Base-by-base conservation (phyloP, 257 asterid genomes). In the Paraleonurus japonicus region DNA sequence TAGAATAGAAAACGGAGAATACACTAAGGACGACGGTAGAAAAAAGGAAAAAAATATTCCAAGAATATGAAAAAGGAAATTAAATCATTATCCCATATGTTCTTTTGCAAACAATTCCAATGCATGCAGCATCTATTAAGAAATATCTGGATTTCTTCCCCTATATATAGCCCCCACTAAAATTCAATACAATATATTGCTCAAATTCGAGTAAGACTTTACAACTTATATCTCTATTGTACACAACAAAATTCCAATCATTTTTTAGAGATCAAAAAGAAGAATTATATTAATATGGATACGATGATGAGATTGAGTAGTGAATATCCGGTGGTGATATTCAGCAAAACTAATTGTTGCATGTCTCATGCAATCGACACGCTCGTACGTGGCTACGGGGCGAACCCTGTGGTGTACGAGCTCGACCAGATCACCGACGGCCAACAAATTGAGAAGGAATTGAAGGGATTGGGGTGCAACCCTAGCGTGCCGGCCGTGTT, bases 401-500 rank as follows among this genome's bases (percentile, higher is more conserved):
- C 89, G 5, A 83, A 85, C 54, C 88, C 90, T 15, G n/a, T 1
- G 0, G 73, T 87, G 28, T 65, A 79, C 7, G 85, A 85, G 71
- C 80, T 89, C 0, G 95, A 87, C 28, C 71, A 67, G 61, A 63
- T 74, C 1, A 62, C 78, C 0, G 48, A 78, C 7, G 91, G 94
- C 4, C 37, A 33, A 0, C 74, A 82, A 8, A 80, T 87, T 11
- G 90, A 85, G 77, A 48, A 64, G 75, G 92, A 79, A 17, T 53
- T 89, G 72, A 59, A 51, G 10, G 81, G 63, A 15, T 33, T 83
- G 33, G 96, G 95, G 23, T 81, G 90, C 63, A 69, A 76, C 69
- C 92, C 96, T 6, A 67, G 64, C 41, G 85, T 81, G 7, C 94
- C 96, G 2, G 86, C 92, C 0, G 87, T 89, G 73, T 87, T 84